Percentiles rank a stretch among this genome's conserved stretches.
These are phyloP conservation scores for Cichorium intybus DNA, from an alignment of 140 eudicot species.

Conservation along the genomic window DNA sequence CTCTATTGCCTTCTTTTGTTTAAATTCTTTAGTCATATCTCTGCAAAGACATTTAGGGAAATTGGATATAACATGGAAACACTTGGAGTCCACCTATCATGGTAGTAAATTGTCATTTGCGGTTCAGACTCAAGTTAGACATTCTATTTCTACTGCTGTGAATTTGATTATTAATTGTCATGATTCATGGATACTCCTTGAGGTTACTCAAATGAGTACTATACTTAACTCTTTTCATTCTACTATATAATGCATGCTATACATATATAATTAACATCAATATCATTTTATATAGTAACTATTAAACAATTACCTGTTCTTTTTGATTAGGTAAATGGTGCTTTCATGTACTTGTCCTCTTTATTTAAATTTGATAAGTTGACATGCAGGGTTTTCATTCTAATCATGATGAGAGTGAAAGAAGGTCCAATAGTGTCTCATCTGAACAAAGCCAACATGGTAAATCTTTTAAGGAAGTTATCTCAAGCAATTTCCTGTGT, in stretches of 20 bases:
- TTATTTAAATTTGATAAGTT: background rate
- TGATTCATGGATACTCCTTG: no score
- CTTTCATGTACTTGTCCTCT: background rate
- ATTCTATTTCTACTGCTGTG: no score
- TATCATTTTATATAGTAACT: background rate
- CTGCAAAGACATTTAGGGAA: background rate
- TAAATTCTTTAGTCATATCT: background rate
- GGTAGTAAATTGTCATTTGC: no score
- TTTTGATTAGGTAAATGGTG: slow-evolving; percentile 1
- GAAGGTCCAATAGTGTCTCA: slow-evolving; percentile 18
- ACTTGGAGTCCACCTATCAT: background rate
- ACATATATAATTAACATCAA: no score
- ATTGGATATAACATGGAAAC: background rate
- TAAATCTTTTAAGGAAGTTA: slow-evolving; percentile 14
- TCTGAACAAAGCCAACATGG: slow-evolving; percentile 25
- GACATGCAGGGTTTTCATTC: slow-evolving; percentile 26
- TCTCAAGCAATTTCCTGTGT: background rate
- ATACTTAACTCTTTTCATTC: no score
- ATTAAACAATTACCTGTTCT: background rate
- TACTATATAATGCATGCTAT: no score
- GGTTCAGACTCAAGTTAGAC: no score
- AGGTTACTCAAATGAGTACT: no score
- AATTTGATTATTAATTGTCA: no score
- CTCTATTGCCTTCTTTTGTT: background rate
- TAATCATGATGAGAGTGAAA: slow-evolving; percentile 23